Evolutionary conservation across 164 flowering plant species (phyloP).

Genomic region (Chimonanthus praecox): DNA sequence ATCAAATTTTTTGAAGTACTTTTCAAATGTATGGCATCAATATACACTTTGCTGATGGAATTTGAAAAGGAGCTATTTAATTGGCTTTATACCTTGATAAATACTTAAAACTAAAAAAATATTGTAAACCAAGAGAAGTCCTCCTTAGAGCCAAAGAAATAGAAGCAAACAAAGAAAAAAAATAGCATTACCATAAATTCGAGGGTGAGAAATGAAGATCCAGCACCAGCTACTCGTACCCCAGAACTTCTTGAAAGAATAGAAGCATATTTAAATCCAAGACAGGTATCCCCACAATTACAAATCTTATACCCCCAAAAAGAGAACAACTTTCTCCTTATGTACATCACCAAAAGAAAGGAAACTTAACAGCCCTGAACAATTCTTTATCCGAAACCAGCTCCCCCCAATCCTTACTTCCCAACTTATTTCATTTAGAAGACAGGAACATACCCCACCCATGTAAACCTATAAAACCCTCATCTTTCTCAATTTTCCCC

Average conservation of each 20-base stretch:
- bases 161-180: too few species aligned
- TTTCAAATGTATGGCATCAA: too few species aligned
- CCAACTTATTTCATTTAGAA: conserved; percentile 36
- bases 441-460: conserved; percentile 18
- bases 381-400: conserved; percentile 23
- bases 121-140: neutral
- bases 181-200: neutral
- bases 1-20: too few species aligned
- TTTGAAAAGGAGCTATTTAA: neutral
- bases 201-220: neutral
- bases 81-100: neutral
- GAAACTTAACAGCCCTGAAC: conserved; percentile 10
- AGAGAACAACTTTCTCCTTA: neutral
- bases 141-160: too few species aligned
- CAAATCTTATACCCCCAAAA: neutral
- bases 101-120: neutral
- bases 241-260: neutral
- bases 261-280: neutral
- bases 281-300: neutral
- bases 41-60: neutral
- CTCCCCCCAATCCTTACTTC: conserved; percentile 17
- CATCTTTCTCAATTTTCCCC: conserved; percentile 17
- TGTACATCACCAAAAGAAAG: neutral
- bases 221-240: neutral
- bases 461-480: conserved; percentile 12